Evolutionary conservation across 2,329 filamentous ascomycete genomes (phyloP), one percentile per base, ranked within the genome.

Genomic region (Triangularia setosa): DNA sequence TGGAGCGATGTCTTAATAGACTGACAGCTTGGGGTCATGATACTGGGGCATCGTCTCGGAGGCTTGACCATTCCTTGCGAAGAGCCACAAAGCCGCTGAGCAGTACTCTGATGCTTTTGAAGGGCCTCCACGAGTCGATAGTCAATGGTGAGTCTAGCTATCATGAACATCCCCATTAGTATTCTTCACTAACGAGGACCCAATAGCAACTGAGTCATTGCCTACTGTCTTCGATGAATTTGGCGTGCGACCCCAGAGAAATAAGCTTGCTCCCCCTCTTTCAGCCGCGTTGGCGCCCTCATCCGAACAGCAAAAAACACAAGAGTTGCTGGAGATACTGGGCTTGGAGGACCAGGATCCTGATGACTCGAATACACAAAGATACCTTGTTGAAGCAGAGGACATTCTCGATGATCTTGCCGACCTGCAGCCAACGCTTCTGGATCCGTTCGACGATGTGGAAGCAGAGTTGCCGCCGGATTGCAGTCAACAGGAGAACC

Each of bases 21-120:
- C 52, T 71, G 63, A 59, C 69, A 14, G 18, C 57, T 18, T 69
- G 68, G 68, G 68, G 68, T 33, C 44, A 64, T 30, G 65, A 68
- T 27, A 69, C 60, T 56, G 68, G 68, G 3, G 68, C 68, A 2
- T 62, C 64, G 1, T 65, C 61, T 27, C 66, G 66, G 8, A 52
- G 54, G 14, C 64, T 69, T 18, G 67, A 69, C 61, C 58, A 70
- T 57, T 30, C 58, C 28, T 35, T 69, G n/a, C 44, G 55, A 40
- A 54, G 63, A n/a, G 56, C 62, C n/a, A 30, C 61, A 8, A 57
- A 33, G 14, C 25, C 64, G 4, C 21, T 44, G 24, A 23, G 52
- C 4, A 59, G 58, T 23, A 67, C 64, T 6, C 33, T 58, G 6
- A 30, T 27, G 11, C 60, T 68, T 7, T 54, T 69, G n/a, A 40